Evolutionary conservation across 768 basidiomycete species (phyloP).

Genomic region (Lactifluus subvellereus): DNA sequence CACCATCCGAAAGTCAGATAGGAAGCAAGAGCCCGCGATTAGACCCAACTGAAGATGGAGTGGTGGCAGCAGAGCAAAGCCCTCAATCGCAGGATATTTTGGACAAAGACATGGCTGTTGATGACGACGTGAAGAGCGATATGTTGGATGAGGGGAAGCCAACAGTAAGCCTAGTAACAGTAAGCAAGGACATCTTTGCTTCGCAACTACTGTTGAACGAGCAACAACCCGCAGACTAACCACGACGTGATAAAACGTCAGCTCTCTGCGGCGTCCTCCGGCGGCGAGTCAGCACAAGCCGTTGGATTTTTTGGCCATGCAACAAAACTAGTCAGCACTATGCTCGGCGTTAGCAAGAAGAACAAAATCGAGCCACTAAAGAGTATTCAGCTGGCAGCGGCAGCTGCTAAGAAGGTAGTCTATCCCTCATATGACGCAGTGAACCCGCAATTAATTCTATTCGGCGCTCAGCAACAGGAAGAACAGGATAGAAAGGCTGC

Average conservation of each 20-base stretch:
- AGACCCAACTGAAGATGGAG: constrained; percentile 18
- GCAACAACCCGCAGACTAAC: not conserved
- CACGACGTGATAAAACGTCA: constrained; percentile 41
- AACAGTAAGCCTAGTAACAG: constrained; percentile 39
- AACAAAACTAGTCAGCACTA: constrained; percentile 58
- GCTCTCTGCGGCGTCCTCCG: constrained; percentile 45
- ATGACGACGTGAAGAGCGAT: constrained; percentile 39
- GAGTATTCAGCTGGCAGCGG: constrained; percentile 74
- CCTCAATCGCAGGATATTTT: constrained; percentile 9
- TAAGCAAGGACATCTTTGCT: constrained; percentile 26
- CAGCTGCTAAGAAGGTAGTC: constrained; percentile 83
- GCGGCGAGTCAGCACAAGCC: constrained; percentile 33
- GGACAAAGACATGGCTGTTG: constrained; percentile 33
- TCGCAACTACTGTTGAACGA: not conserved
- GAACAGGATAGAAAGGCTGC: constrained; percentile 74
- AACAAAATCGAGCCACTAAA: constrained; percentile 65
- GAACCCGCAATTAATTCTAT: not conserved
- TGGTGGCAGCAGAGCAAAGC: not conserved
- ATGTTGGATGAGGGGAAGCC: constrained; percentile 36
- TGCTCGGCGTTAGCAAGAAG: constrained; percentile 64
- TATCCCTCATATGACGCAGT: not conserved
- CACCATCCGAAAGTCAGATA: constrained; percentile 53
- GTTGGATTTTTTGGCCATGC: constrained; percentile 66
- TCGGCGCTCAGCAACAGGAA: constrained; percentile 69
- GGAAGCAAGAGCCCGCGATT: constrained; percentile 18